Percentiles rank a stretch among this genome's conserved stretches.
Evolutionary conservation across 1,284 basidiomycete species (phyloP).

Genomic region (Austroboletus rostrupii): DNA sequence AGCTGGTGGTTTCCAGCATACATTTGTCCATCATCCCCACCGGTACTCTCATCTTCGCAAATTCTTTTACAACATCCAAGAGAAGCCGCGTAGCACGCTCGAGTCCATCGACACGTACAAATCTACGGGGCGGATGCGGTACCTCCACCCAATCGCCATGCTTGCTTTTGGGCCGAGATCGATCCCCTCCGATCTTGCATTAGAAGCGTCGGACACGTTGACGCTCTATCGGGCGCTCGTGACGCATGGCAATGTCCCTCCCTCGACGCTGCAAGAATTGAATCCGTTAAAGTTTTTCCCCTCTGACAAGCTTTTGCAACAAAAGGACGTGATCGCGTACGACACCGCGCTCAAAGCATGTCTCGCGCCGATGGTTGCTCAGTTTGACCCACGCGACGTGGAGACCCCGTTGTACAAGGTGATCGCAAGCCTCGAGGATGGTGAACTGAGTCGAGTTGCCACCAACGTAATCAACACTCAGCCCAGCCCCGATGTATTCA

Average conservation of each 20-base stretch:
- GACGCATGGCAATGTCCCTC: conserved; percentile 15
- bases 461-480: conserved; percentile 28
- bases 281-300: conserved; percentile 48
- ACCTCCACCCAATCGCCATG: conserved; percentile 58
- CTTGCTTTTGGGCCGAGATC: conserved; percentile 46
- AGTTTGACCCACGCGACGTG: conserved; percentile 35
- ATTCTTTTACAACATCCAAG: conserved; percentile 47
- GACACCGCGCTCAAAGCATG: conserved; percentile 49
- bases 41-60: conserved; percentile 73
- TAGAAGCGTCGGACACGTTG: conserved; percentile 57
- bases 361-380: conserved; percentile 37
- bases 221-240: conserved; percentile 45
- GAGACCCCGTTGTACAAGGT: conserved; percentile 38
- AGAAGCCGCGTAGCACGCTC: conserved; percentile 27
- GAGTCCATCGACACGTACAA: conserved; percentile 36
- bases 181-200: conserved; percentile 57
- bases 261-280: conserved; percentile 33
- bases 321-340: conserved; percentile 58
- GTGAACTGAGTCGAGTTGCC: conserved; percentile 23
- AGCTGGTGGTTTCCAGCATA: conserved; percentile 53
- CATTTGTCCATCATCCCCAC: conserved; percentile 58
- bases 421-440: conserved; percentile 41
- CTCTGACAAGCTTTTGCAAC: conserved; percentile 39
- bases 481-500: conserved; percentile 32
- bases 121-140: conserved; percentile 40